Evolutionary conservation across 768 basidiomycete species (phyloP), one percentile per base, ranked within the genome.

Genomic region (Grammothele lineata): DNA sequence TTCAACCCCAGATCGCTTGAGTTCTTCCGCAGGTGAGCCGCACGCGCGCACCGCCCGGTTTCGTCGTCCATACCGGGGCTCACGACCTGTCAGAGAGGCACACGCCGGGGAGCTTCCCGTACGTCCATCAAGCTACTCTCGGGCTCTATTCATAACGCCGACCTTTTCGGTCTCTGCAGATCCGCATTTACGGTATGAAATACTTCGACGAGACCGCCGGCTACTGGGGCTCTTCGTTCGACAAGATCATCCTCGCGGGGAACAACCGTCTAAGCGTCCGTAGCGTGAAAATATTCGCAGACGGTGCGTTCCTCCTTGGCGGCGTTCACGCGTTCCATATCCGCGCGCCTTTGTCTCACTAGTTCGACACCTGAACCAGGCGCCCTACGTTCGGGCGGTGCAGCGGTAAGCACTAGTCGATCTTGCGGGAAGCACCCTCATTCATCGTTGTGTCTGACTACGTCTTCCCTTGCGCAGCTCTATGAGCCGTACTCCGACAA

Each of bases 361-460:
- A 34, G 21, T 25, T 37, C 24, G 18, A 38, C 27, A 45, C 32
- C 27, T 39, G 32, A n/a, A 46, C 19, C 47, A 87, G 86, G 92
- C 47, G 93, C 92, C 24, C 69, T 96, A 30, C 79, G 93, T 25
- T 85, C 85, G n/a, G 85, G 90, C 47, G 93, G 92, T 37, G 91
- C 93, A 37, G 92, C 93, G 35, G 85, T 86, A 67, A 63, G 72
- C 17, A 15, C 9, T 8, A 15, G 15, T n/a, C n/a, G n/a, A n/a
- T n/a, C n/a, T 32, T 32, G 30, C 30, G 9, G 8, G 15, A 32
- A 32, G 30, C 15, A 32, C 8, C 30, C 15, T 8, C 30, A 15
- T 59, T 3, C 18, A 7, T 9, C 10, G 5, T 10, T 34, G 23
- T 8, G 27, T 24, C 6, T 22, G 21, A n/a, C n/a, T 12, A 22